Base-by-base conservation (phyloP, 2,329 filamentous ascomycete genomes). In the Ophiostoma fasciatum region DNA sequence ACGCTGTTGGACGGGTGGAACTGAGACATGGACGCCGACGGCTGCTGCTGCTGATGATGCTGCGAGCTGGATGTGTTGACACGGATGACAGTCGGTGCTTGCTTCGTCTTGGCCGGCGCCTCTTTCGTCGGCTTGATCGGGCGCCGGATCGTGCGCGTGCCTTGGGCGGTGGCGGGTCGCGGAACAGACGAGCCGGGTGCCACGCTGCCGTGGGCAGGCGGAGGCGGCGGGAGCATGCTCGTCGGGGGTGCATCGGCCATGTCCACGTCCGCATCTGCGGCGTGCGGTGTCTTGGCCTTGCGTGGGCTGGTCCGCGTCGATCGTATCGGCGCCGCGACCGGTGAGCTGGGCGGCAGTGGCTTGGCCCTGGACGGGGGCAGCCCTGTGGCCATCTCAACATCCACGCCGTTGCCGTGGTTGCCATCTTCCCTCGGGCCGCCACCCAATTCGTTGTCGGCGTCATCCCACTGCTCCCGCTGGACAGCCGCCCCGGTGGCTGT, bases 61-160 rank as follows among this genome's bases (percentile, higher is more conserved):
- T 77, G 73, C 9, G 74, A 77, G 45, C 50, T 52, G 17, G 69
- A 68, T 35, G 73, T 75, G 45, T 78, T 80, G 41, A 83, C 77
- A 39, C 71, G 71, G 47, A 80, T 85, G 39, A 79, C 72, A 4
- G 80, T 82, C 7, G 77, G 80, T 1, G 71, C 71, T 40, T 77
- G 74, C 51, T 76, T 82, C 0, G 65, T 51, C 51, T 79, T 82
- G 10, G 56, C 45, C 4, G 63, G 45, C 1, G 62, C 49, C 28
- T 80, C 74, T 49, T 78, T 79, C 8, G 63, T 64, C 2, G 76
- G 74, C 46, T 71, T 79, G 4, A 69, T 49, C 1, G 74, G 74
- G 36, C 76, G 64, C 48, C 74, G 74, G 39, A 66, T 55, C 29
- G 70, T 67, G 33, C 61, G 66, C 33, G 53, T 63, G 39, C 9